A percentile compares a stretch with the other conserved stretches of the same genome.
Evolutionary conservation across 75 land plant genomes (phyloP).

Genomic region (Picea glauca): DNA sequence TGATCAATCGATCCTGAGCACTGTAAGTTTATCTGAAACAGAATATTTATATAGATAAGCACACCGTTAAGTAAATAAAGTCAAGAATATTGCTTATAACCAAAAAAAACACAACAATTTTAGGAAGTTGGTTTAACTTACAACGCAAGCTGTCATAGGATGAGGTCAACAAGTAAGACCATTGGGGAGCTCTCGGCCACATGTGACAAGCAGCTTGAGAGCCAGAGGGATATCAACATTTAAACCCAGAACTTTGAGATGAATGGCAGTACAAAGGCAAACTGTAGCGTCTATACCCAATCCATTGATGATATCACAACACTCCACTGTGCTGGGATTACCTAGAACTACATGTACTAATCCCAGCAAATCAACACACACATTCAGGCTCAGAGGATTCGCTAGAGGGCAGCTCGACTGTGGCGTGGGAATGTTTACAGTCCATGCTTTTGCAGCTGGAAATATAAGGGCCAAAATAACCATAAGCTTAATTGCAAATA

Average conservation of each 20-base stretch:
- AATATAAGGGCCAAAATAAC: background rate
- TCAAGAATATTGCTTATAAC: too few relatives aligned
- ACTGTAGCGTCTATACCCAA: background rate
- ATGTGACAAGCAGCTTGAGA: background rate
- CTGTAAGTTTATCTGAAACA: too few relatives aligned
- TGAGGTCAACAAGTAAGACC: background rate
- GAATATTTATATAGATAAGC: too few relatives aligned
- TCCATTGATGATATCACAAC: background rate
- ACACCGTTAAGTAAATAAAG: too few relatives aligned
- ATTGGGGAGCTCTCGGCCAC: background rate
- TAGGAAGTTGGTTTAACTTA: too few relatives aligned
- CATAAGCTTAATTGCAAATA: background rate
- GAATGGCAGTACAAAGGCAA: conserved; percentile 1
- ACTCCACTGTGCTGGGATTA: background rate
- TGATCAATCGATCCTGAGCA: too few relatives aligned
- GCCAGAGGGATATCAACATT: background rate
- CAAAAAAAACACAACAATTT: too few relatives aligned
- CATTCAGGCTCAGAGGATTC: conserved; percentile 4
- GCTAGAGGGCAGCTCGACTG: conserved; percentile 4
- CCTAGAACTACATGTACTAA: background rate
- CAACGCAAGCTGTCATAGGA: too few relatives aligned
- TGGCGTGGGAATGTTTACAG: background rate
- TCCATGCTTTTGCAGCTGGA: background rate
- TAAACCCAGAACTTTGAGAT: background rate
- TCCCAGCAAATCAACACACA: conserved; percentile 1